Evolutionary conservation across 2,329 filamentous ascomycete genomes (phyloP).

Genomic region (Rhinocladiella mackenziei): DNA sequence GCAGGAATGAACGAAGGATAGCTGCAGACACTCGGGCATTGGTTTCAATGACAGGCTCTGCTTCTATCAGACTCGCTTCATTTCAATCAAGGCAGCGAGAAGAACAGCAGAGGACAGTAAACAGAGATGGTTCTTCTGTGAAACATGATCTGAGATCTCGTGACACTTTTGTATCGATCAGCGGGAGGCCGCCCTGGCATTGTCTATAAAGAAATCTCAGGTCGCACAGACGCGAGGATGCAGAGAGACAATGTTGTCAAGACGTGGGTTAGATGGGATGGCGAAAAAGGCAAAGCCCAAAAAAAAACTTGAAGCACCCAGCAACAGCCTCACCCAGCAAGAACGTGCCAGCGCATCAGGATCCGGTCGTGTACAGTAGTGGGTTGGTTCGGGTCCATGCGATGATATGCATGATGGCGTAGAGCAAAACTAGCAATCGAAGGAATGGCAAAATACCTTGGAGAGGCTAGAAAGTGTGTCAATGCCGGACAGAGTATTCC

Average conservation of each 20-base stretch:
- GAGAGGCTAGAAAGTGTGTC: constrained; percentile 13
- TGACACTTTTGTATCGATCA: constrained; percentile 24
- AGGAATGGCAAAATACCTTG: constrained; percentile 6
- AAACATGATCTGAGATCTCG: constrained; percentile 27
- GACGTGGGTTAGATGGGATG: constrained; percentile 24
- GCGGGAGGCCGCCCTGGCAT: constrained; percentile 21
- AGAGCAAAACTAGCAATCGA: constrained; percentile 12
- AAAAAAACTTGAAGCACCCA: constrained; percentile 13
- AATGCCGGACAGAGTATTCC: constrained; percentile 11
- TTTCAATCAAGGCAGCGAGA: constrained; percentile 22
- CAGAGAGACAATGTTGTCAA: constrained; percentile 17
- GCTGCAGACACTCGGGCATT: constrained; percentile 22
- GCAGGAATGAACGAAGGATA: constrained; percentile 16
- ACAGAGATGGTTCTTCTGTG: constrained; percentile 16
- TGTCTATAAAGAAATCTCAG: constrained; percentile 19
- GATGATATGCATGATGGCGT: constrained; percentile 27
- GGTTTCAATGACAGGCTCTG: constrained; percentile 15
- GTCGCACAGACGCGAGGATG: constrained; percentile 20
- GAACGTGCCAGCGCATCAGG: constrained; percentile 24
- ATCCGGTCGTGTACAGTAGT: constrained; percentile 15
- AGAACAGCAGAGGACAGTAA: constrained; percentile 10
- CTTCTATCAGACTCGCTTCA: constrained; percentile 20
- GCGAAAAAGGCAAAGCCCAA: constrained; percentile 21
- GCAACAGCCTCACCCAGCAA: constrained; percentile 21
- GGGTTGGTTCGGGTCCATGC: constrained; percentile 18